Evolutionary conservation across 805 yeast species (phyloP).

Genomic region (Yamadazyma insecticola): DNA sequence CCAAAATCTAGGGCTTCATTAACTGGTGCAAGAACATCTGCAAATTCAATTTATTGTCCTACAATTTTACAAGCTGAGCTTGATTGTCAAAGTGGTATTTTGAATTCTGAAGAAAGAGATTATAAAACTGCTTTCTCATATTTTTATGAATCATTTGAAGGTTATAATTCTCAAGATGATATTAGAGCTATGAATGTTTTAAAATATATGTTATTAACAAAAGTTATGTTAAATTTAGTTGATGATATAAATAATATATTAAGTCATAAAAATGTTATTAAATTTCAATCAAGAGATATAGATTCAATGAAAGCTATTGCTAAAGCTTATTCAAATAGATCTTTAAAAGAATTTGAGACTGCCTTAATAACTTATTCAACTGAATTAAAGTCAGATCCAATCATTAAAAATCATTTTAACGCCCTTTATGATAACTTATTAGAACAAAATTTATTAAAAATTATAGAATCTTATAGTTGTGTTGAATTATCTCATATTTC

Average conservation of each 20-base stretch:
- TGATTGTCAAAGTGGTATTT: constrained; percentile 90
- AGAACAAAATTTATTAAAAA: constrained; percentile 89
- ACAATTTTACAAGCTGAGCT: constrained; percentile 91
- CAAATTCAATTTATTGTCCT: constrained; percentile 95
- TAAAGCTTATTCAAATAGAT: constrained; percentile 82
- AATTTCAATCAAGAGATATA: constrained; percentile 77
- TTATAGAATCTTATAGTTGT: constrained; percentile 92
- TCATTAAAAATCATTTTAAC: constrained; percentile 86
- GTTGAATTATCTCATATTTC: constrained; percentile 93
- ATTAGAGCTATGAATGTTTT: constrained; percentile 63
- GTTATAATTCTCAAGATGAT: constrained; percentile 68
- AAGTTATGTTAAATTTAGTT: constrained; percentile 84
- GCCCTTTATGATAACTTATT: constrained; percentile 89
- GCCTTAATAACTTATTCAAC: constrained; percentile 64
- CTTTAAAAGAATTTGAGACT: constrained; percentile 86
- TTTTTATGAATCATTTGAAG: constrained; percentile 92
- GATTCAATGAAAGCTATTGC: constrained; percentile 97
- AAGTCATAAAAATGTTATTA: constrained; percentile 60
- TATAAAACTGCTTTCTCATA: constrained; percentile 94
- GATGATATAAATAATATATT: constrained; percentile 82
- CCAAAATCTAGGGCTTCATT: constrained; percentile 89
- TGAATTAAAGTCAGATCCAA: constrained; percentile 80
- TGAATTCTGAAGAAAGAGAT: constrained; percentile 96
- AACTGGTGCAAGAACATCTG: constrained; percentile 93
- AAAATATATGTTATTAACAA: constrained; percentile 88